A percentile compares a stretch with the other conserved stretches of the same genome.
phyloP scores from a whole-genome alignment of 768 basidiomycete species.

The Rhizopogon salebrosus region DNA sequence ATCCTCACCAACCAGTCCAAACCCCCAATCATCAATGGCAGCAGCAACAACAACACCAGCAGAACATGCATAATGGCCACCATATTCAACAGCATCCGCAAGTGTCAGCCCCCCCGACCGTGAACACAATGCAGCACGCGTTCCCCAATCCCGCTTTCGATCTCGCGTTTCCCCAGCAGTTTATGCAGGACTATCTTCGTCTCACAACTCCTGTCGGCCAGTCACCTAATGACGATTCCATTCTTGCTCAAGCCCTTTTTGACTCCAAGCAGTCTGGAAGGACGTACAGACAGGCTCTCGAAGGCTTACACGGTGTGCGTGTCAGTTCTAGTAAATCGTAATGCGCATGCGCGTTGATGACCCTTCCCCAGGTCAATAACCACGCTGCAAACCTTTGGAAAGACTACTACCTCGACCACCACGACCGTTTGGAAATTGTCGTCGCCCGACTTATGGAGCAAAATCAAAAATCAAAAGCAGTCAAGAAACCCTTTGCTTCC shows the following conservation, averaged over 20 bases:
- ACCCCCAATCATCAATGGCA: slow-evolving; percentile 13
- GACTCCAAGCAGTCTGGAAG: slow-evolving; percentile 34
- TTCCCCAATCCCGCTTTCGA: slow-evolving; percentile 18
- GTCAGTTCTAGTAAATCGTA: not conserved
- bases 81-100: slow-evolving; percentile 18
- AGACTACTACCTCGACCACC: slow-evolving; percentile 74
- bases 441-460: slow-evolving; percentile 19
- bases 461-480: slow-evolving; percentile 15
- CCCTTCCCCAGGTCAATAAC: slow-evolving; percentile 32
- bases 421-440: slow-evolving; percentile 48
- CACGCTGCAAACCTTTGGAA: slow-evolving; percentile 65
- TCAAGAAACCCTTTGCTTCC: slow-evolving; percentile 24
- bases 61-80: slow-evolving; percentile 31
- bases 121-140: slow-evolving; percentile 5
- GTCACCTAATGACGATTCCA: slow-evolving; percentile 48
- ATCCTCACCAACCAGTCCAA: slow-evolving; percentile 14
- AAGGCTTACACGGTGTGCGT: slow-evolving; percentile 61
- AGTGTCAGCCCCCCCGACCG: not conserved
- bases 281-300: slow-evolving; percentile 62
- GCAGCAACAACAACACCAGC: slow-evolving; percentile 30
- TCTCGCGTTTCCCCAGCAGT: slow-evolving; percentile 43
- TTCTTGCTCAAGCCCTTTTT: slow-evolving; percentile 45
- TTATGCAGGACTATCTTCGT: slow-evolving; percentile 51
- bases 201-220: slow-evolving; percentile 50
- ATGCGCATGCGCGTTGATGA: slow-evolving; percentile 3